phyloP scores from a whole-genome alignment of 257 asterid genomes.

The Ocimum tenuiflorum region DNA sequence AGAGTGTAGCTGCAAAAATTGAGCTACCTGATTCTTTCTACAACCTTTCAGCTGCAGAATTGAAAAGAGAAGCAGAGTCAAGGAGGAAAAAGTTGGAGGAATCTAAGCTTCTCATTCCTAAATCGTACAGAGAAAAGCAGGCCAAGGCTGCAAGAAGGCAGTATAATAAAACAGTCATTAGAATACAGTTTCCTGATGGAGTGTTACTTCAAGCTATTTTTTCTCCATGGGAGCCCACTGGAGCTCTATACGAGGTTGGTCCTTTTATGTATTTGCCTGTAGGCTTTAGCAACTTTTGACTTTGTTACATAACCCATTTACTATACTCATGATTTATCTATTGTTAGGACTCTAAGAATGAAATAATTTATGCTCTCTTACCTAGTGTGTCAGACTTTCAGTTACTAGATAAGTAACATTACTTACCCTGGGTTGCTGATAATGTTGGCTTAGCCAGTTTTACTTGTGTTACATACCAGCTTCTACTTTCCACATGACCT shows the following conservation, averaged over 20 bases:
- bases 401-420: background rate
- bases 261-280: background rate
- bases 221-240: conserved; percentile 65
- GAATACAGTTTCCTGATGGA: conserved; percentile 90
- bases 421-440: background rate
- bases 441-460: background rate
- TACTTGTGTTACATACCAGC: background rate
- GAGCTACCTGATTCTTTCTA: conserved; percentile 81
- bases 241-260: conserved; percentile 75
- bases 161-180: conserved; percentile 59
- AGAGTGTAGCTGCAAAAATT: conserved; percentile 72
- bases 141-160: conserved; percentile 69
- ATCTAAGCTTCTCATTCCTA: conserved; percentile 84
- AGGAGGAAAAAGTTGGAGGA: conserved; percentile 74
- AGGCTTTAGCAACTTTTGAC: background rate
- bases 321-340: background rate
- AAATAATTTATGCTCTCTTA: background rate
- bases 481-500: background rate
- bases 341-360: background rate
- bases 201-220: conserved; percentile 86
- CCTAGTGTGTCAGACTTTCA: background rate
- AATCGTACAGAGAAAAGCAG: conserved; percentile 79
- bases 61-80: conserved; percentile 71
- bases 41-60: conserved; percentile 60
- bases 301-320: background rate